Conservation (phyloP, 2,329 filamentous ascomycete species). For the Fusarium avenaceum region DNA sequence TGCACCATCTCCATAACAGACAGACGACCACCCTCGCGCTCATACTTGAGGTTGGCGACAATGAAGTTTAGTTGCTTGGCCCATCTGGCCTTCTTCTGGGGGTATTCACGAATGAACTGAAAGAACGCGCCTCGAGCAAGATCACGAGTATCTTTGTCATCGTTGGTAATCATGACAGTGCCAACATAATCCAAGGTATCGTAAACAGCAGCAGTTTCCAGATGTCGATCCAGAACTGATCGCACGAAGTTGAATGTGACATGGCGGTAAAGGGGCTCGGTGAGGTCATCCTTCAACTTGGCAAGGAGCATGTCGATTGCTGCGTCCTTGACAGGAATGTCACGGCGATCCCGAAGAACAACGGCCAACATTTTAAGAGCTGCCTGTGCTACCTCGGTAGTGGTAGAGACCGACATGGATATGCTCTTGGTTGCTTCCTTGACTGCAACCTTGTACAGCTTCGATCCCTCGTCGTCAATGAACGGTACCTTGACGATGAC, state of each 20-base stretch:
- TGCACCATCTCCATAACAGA: slow-evolving; percentile 95
- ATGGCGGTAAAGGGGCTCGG: slow-evolving; percentile 91
- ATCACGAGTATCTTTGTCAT: slow-evolving; percentile 88
- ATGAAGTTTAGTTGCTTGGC: slow-evolving; percentile 90
- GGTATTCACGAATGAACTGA: slow-evolving; percentile 94
- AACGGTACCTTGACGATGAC: slow-evolving; percentile 89
- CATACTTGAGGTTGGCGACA: slow-evolving; percentile 90
- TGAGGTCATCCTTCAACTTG: slow-evolving; percentile 87
- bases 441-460: slow-evolving; percentile 80
- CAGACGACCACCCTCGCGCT: slow-evolving; percentile 87
- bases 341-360: slow-evolving; percentile 83
- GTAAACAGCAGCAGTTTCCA: slow-evolving; percentile 90
- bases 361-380: slow-evolving; percentile 89
- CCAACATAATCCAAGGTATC: slow-evolving; percentile 91
- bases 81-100: slow-evolving; percentile 90
- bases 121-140: slow-evolving; percentile 90
- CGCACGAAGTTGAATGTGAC: slow-evolving; percentile 95
- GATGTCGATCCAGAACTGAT: slow-evolving; percentile 84
- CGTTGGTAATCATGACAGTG: slow-evolving; percentile 95
- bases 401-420: slow-evolving; percentile 81
- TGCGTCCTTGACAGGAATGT: slow-evolving; percentile 81
- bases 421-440: slow-evolving; percentile 88
- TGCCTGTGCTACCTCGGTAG: slow-evolving; percentile 86
- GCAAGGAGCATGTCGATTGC: slow-evolving; percentile 86
- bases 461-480: slow-evolving; percentile 74